Evolutionary conservation across 805 yeast genomes (phyloP).

Genomic region (fission yeast (Schizosaccharomyces pombe)): ASM294v3 CU329670.1:4073001-4073500

Average conservation of each 20-base stretch:
- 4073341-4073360: slow-evolving; percentile 89
- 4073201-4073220: slow-evolving; percentile 93
- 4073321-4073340: slow-evolving; percentile 88
- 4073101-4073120: neutral
- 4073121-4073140: slow-evolving; percentile 22
- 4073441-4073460: slow-evolving; percentile 91
- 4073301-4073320: slow-evolving; percentile 73
- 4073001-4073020: neutral
- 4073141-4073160: slow-evolving; percentile 59
- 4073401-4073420: slow-evolving; percentile 78
- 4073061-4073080: slow-evolving; percentile 2
- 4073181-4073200: slow-evolving; percentile 88
- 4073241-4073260: slow-evolving; percentile 46
- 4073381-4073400: slow-evolving; percentile 70
- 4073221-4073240: slow-evolving; percentile 61
- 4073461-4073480: slow-evolving; percentile 87
- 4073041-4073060: neutral
- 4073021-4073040: neutral
- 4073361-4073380: slow-evolving; percentile 72
- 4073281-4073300: slow-evolving; percentile 61
- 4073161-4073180: slow-evolving; percentile 84
- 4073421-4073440: slow-evolving; percentile 78
- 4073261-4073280: slow-evolving; percentile 49
- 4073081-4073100: neutral
- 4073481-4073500: slow-evolving; percentile 78